Base-by-base conservation (phyloP, 2,329 filamentous ascomycete genomes). In the Scolecobasidium constrictum region DNA sequence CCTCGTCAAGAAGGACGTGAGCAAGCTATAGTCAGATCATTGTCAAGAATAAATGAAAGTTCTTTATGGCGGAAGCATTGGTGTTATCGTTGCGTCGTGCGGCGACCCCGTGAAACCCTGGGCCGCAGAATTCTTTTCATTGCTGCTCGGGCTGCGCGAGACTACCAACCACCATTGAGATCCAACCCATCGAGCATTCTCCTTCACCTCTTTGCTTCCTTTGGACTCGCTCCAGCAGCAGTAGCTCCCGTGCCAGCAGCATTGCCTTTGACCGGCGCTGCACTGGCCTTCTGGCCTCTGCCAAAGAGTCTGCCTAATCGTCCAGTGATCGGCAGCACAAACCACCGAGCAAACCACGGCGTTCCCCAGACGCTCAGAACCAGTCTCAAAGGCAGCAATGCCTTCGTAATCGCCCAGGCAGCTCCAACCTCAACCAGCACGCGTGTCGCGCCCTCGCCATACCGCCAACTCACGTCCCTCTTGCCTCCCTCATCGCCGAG, bases 371-470 rank as follows among this genome's bases (percentile, higher is more conserved):
- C 73, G 63, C 88, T 94, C 5, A 77, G 62, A 19, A 81, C 66
- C 47, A 98, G 75, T 51, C 92, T 73, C 11, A 84, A 54, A 1
- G 92, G 86, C 49, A 98, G 60, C 46, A 96, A 56, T 13, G 78
- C 78, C 65, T 98, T 98, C 1, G 86, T 93, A 48, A 95, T 74
- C 1, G 86, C 83, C 67, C 92, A 98, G 4, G 92, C 88, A 16
- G 92, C 82, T 18, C 86, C 92, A 49, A 96, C 76, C 62, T 81
- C 77, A 17, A 79, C 63, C 22, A 81, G 64, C 46, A 78, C 47
- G 46, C 70, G 69, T 26, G 72, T 68, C 0, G 74, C 73, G 16
- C 53, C 56, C 45, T 68, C 60, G 15, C 62, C 60, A 57, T 54
- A 50, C 56, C 51, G 61, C 61, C 49, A 54, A 49, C 44, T 44